Percentiles rank a stretch among this genome's conserved stretches.
Conservation (phyloP, 805 yeast genomes). For the Wickerhamomyces ciferrii region DNA sequence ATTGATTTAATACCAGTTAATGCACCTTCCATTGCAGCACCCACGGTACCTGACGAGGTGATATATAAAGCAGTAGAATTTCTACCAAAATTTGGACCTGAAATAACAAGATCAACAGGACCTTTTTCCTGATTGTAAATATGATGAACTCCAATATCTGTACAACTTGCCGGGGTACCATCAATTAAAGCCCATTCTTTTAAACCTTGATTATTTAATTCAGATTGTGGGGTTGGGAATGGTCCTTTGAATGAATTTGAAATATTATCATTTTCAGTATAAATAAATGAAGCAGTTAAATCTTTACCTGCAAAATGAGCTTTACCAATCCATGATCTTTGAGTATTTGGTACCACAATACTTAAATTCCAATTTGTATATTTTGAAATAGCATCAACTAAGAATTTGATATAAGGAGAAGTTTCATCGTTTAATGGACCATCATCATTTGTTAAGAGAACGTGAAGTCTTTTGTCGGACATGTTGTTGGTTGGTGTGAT, state of each 20-base stretch:
- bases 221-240: constrained; percentile 43
- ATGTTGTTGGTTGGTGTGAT: constrained; percentile 19
- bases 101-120: constrained; percentile 78
- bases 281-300: constrained; percentile 57
- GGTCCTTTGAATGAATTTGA: constrained; percentile 56
- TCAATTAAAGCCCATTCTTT: constrained; percentile 86
- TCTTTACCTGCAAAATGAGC: constrained; percentile 87
- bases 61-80: constrained; percentile 87
- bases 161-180: constrained; percentile 95
- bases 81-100: constrained; percentile 96
- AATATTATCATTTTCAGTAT: constrained; percentile 48
- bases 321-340: constrained; percentile 95
- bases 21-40: constrained; percentile 94
- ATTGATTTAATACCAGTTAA: constrained; percentile 59
- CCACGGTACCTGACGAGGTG: constrained; percentile 90
- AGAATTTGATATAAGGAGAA: constrained; percentile 81
- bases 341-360: constrained; percentile 76
- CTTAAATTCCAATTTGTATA: constrained; percentile 81
- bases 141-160: constrained; percentile 84
- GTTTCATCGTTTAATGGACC: constrained; percentile 81
- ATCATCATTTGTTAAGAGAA: constrained; percentile 72
- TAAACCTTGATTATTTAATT: constrained; percentile 26
- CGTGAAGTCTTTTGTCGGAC: background rate
- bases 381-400: constrained; percentile 62
- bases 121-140: constrained; percentile 40